Conservation (phyloP, 345 rosid species). For the Eucalyptus regnans region DNA sequence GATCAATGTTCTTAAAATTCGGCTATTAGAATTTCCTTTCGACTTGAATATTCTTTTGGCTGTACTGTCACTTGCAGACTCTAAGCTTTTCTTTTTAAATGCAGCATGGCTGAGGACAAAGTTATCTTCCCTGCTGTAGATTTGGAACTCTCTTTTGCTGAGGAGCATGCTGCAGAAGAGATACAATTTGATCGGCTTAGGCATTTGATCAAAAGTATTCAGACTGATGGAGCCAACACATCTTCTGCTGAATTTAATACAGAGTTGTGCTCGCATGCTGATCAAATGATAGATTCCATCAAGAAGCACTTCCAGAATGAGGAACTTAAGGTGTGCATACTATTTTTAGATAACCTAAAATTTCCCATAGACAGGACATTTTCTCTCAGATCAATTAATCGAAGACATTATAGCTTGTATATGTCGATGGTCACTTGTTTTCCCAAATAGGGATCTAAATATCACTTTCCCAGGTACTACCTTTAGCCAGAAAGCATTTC, state of each 20-base stretch:
- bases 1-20: neutral
- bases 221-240: conserved; percentile 57
- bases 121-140: conserved; percentile 88
- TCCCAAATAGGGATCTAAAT: neutral
- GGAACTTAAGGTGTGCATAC: conserved; percentile 65
- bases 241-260: conserved; percentile 62
- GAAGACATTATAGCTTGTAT: neutral
- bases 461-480: conserved; percentile 59
- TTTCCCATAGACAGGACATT: neutral
- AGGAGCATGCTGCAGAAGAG: conserved; percentile 84
- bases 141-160: conserved; percentile 54
- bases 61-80: neutral
- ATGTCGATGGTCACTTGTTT: neutral
- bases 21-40: neutral
- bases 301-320: conserved; percentile 63
- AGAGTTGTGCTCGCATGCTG: conserved; percentile 72
- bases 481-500: conserved; percentile 66
- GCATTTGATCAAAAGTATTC: conserved; percentile 65
- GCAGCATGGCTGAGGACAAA: conserved; percentile 83
- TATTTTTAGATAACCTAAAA: neutral
- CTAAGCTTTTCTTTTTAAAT: neutral
- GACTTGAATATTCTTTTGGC: neutral
- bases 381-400: neutral
- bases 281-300: conserved; percentile 73
- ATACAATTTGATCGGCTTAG: conserved; percentile 60